phyloP scores from a whole-genome alignment of 2,329 filamentous ascomycete genomes.

The Pseudomassariella vexata region DNA sequence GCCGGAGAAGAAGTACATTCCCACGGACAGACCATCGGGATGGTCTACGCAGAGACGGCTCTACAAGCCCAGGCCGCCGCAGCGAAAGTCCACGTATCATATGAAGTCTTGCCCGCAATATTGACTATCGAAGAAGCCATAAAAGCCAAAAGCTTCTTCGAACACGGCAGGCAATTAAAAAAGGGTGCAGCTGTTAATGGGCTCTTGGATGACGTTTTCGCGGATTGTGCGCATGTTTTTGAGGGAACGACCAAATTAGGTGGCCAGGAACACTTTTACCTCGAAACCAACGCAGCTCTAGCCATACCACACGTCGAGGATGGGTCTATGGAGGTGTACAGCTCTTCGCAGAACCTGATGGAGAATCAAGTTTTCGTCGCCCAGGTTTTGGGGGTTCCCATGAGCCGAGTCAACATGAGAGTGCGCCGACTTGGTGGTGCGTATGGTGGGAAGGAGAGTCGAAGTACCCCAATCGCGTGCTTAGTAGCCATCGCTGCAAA shows the following conservation, averaged over 20 bases:
- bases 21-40: conserved; percentile 84
- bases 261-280: conserved; percentile 95
- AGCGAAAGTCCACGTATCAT: conserved; percentile 78
- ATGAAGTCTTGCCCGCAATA: conserved; percentile 84
- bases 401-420: conserved; percentile 83
- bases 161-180: conserved; percentile 76
- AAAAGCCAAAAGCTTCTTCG: conserved; percentile 79
- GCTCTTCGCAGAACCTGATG: conserved; percentile 87
- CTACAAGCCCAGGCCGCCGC: conserved; percentile 73
- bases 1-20: conserved; percentile 87
- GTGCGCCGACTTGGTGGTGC: conserved; percentile 92
- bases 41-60: conserved; percentile 76
- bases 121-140: conserved; percentile 96
- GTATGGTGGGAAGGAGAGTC: conserved; percentile 92
- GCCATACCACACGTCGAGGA: conserved; percentile 87
- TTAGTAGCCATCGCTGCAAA: conserved; percentile 83
- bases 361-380: conserved; percentile 86
- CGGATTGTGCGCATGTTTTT: conserved; percentile 74
- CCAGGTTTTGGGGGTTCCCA: conserved; percentile 74
- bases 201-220: conserved; percentile 72
- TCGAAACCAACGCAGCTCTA: conserved; percentile 85
- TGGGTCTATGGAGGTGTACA: conserved; percentile 90
- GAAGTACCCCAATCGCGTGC: conserved; percentile 77
- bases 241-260: conserved; percentile 82
- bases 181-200: conserved; percentile 78